These are phyloP conservation scores for Monotropa hypopitys DNA, from an alignment of 179 eudicot species.

Conservation along the genomic window DNA sequence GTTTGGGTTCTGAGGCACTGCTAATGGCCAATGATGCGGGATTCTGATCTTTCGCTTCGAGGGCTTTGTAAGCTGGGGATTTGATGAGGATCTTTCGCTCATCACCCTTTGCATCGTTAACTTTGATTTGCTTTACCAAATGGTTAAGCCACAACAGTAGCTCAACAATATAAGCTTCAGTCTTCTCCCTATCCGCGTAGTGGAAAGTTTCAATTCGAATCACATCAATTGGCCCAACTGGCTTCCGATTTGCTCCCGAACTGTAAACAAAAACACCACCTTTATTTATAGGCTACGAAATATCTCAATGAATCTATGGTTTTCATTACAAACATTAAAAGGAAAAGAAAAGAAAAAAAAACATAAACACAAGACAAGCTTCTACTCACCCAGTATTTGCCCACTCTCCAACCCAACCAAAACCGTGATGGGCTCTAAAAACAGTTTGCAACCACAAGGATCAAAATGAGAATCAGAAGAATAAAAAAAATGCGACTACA, in stretches of 20 bases:
- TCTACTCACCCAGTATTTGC: constrained; percentile 72
- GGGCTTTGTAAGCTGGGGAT: constrained; percentile 30
- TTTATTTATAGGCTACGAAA: neutral
- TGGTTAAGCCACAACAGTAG: constrained; percentile 75
- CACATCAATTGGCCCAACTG: constrained; percentile 43
- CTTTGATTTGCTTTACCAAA: constrained; percentile 42
- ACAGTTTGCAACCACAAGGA: constrained; percentile 5
- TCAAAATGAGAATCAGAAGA: constrained; percentile 5
- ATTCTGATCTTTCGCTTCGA: constrained; percentile 13
- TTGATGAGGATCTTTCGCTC: constrained; percentile 20
- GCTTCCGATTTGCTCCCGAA: constrained; percentile 43
- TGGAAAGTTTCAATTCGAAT: constrained; percentile 74
- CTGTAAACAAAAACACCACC: constrained; percentile 21
- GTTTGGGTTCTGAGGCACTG: constrained; percentile 22
- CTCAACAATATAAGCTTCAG: constrained; percentile 70
- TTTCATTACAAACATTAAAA: neutral
- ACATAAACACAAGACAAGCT: neutral
- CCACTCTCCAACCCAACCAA: constrained; percentile 99
- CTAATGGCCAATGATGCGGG: constrained; percentile 17
- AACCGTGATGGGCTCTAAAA: constrained; percentile 86
- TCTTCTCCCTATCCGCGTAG: constrained; percentile 69
- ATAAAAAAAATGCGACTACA: neutral
- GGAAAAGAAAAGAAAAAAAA: neutral
- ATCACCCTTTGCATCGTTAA: constrained; percentile 13
- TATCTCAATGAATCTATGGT: neutral